Evolutionary conservation across 1,139 yeast genomes (phyloP).

Genomic region (Tardiomyces depauwii): DNA sequence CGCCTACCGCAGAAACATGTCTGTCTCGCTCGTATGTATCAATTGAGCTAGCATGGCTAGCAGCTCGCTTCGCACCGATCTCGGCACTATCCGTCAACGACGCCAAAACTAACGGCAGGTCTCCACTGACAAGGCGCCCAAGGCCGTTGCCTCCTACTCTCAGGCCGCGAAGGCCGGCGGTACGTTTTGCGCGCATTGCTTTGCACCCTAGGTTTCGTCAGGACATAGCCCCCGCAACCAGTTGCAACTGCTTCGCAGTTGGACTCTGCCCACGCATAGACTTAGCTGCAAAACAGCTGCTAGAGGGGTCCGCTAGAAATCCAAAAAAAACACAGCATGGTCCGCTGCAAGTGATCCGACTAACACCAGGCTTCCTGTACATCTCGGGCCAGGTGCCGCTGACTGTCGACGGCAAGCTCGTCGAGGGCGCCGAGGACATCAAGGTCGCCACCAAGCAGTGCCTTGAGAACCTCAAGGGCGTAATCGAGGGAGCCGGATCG

Average conservation of each 20-base stretch:
- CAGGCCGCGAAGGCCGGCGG: constrained; percentile 70
- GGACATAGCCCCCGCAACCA: neutral
- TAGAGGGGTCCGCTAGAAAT: no score
- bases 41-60: neutral
- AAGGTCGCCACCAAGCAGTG: constrained; percentile 80
- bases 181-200: neutral
- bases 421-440: constrained; percentile 52
- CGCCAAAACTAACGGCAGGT: constrained; percentile 5
- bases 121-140: constrained; percentile 68
- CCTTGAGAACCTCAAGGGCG: constrained; percentile 61
- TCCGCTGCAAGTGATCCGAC: no score
- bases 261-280: no score
- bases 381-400: constrained; percentile 94
- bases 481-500: constrained; percentile 75
- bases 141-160: constrained; percentile 91
- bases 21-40: neutral
- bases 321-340: no score
- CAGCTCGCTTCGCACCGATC: no score
- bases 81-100: no score
- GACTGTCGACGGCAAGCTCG: constrained; percentile 64
- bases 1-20: neutral
- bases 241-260: no score
- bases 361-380: constrained; percentile 47
- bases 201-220: neutral
- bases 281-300: no score